Conservation (phyloP, 805 yeast species). For the Cyberlindnera japonica region DNA sequence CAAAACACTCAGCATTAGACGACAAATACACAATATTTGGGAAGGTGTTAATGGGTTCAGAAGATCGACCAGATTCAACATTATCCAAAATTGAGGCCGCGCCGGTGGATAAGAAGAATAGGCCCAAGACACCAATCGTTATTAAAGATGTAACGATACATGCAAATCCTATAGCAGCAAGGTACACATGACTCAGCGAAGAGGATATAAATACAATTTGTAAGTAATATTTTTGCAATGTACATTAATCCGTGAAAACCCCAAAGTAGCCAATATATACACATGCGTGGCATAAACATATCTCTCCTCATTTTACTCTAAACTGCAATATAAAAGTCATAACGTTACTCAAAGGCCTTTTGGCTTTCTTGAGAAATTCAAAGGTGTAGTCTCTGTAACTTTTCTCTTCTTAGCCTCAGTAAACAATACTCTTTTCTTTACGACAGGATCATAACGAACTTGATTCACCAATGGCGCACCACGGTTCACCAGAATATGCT, state of each 20-base stretch:
- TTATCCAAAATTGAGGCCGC: slow-evolving; percentile 25
- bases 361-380: slow-evolving; percentile 43
- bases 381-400: slow-evolving; percentile 41
- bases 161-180: slow-evolving; percentile 45
- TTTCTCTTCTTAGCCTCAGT: slow-evolving; percentile 86
- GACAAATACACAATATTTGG: slow-evolving; percentile 73
- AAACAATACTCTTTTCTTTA: slow-evolving; percentile 87
- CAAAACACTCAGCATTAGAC: slow-evolving; percentile 77
- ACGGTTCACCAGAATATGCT: slow-evolving; percentile 79
- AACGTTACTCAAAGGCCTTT: slow-evolving; percentile 18
- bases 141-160: slow-evolving; percentile 36
- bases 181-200: too few relatives aligned
- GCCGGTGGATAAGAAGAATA: slow-evolving; percentile 33
- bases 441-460: slow-evolving; percentile 83
- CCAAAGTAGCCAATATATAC: not conserved
- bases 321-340: not conserved
- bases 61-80: slow-evolving; percentile 27
- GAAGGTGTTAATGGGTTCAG: slow-evolving; percentile 57
- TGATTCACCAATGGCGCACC: slow-evolving; percentile 75
- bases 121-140: slow-evolving; percentile 31
- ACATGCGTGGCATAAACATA: too few relatives aligned
- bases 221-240: too few relatives aligned
- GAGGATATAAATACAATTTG: too few relatives aligned
- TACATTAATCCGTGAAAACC: slow-evolving; percentile 1
- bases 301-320: not conserved